Evolutionary conservation across 2,329 filamentous ascomycete species (phyloP).

Genomic region (Periconia macrospinosa): DNA sequence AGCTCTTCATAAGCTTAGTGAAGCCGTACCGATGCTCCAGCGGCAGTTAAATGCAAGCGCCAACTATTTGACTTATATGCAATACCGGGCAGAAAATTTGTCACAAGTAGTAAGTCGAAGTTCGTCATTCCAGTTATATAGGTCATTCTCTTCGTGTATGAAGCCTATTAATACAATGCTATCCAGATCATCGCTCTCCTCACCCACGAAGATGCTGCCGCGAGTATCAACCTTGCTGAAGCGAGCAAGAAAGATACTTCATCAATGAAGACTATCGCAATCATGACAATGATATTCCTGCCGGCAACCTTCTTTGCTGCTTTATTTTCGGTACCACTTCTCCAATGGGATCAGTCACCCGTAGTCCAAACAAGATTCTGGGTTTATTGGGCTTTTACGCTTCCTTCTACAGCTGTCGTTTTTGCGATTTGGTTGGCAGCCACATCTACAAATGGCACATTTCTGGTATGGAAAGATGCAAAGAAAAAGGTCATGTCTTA

Average conservation of each 20-base stretch:
- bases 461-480: too few species aligned
- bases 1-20: too few species aligned
- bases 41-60: too few species aligned
- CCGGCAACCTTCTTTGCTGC: conserved; percentile 1
- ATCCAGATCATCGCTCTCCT: neutral
- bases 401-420: neutral
- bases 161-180: too few species aligned
- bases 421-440: neutral
- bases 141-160: too few species aligned
- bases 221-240: neutral
- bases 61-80: too few species aligned
- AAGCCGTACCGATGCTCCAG: too few species aligned
- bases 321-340: neutral
- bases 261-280: conserved; percentile 2
- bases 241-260: neutral
- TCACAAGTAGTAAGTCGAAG: too few species aligned
- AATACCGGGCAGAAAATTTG: too few species aligned
- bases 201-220: neutral
- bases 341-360: neutral
- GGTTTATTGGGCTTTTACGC: neutral
- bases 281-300: conserved; percentile 3
- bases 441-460: too few species aligned
- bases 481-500: too few species aligned
- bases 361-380: neutral
- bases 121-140: too few species aligned